Conservation (phyloP, 2,329 filamentous ascomycete genomes). For the Metarhizium humberi region DNA sequence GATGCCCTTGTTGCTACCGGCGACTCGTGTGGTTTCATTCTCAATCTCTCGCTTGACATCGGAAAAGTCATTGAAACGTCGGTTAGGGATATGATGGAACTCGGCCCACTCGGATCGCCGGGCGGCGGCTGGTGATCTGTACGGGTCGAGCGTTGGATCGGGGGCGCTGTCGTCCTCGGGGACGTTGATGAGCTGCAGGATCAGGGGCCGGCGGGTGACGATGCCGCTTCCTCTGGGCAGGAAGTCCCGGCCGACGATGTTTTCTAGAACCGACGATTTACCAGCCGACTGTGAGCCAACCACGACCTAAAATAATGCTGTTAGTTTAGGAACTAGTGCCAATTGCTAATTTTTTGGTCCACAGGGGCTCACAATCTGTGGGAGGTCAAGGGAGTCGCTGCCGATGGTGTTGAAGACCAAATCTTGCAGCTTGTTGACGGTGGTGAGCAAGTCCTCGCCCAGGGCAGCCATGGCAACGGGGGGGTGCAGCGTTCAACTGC, state of each 20-base stretch:
- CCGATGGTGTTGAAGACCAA: conserved; percentile 99
- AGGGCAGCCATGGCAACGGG: conserved; percentile 70
- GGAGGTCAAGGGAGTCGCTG: conserved; percentile 93
- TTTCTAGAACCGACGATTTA: conserved; percentile 97
- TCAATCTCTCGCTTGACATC: conserved; percentile 96
- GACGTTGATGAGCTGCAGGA: conserved; percentile 97
- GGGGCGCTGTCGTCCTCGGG: conserved; percentile 62
- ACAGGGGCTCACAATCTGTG: conserved; percentile 69
- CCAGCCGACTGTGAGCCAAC: conserved; percentile 97
- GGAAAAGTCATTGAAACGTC: conserved; percentile 81
- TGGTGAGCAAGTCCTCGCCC: conserved; percentile 87
- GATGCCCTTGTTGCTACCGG: conserved; percentile 95
- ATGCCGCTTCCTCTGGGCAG: conserved; percentile 93
- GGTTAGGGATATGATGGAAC: conserved; percentile 88
- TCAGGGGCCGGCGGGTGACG: conserved; percentile 86
- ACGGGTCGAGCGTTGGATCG: conserved; percentile 59
- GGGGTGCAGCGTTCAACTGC: conserved; percentile 1
- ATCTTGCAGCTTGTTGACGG: conserved; percentile 97
- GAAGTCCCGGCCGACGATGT: conserved; percentile 97
- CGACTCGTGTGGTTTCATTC: conserved; percentile 86
- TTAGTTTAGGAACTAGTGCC: neutral
- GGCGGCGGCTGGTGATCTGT: conserved; percentile 66
- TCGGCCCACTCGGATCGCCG: conserved; percentile 74
- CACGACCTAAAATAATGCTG: conserved; percentile 58
- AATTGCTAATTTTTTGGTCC: too few relatives aligned